Percentiles rank a stretch among this genome's conserved stretches.
These are phyloP conservation scores for Eutypa lata DNA, from an alignment of 2,329 filamentous ascomycete genomes.

Conservation along the genomic window DNA sequence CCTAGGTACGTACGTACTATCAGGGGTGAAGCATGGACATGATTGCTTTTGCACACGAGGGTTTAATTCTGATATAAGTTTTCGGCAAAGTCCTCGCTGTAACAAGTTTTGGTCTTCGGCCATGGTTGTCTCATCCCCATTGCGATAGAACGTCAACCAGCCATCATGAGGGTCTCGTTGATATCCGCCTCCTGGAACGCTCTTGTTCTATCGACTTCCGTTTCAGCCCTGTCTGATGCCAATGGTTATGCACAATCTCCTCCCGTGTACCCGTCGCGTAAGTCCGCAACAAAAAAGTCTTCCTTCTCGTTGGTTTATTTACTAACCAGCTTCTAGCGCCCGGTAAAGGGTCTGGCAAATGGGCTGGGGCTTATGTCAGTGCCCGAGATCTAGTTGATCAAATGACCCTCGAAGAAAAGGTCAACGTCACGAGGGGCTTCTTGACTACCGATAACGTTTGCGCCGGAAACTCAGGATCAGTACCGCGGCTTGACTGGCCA, in stretches of 20 bases:
- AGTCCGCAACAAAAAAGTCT: slow-evolving; percentile 6
- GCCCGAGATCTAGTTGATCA: slow-evolving; percentile 55
- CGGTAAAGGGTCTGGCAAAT: slow-evolving; percentile 36
- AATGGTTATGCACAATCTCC: slow-evolving; percentile 23
- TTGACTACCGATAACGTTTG: slow-evolving; percentile 45
- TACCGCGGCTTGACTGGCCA: slow-evolving; percentile 43
- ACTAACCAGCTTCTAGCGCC: slow-evolving; percentile 18
- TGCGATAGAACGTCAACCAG: not conserved
- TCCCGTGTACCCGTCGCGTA: slow-evolving; percentile 27
- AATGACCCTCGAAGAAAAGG: slow-evolving; percentile 66
- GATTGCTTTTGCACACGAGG: too few species aligned
- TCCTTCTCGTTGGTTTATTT: not conserved
- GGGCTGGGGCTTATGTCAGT: slow-evolving; percentile 57
- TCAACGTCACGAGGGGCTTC: slow-evolving; percentile 44
- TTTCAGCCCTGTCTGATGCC: slow-evolving; percentile 6
- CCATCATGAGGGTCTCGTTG: slow-evolving; percentile 15
- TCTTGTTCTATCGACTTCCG: slow-evolving; percentile 11
- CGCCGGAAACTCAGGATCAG: slow-evolving; percentile 43
- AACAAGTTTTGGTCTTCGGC: not conserved
- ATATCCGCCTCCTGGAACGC: slow-evolving; percentile 7
- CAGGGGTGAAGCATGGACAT: too few species aligned
- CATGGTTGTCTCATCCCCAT: not conserved
- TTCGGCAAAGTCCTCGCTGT: not conserved
- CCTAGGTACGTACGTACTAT: too few species aligned
- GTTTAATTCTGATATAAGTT: not conserved